Conservation (phyloP, 192 early-diverging fungal species). For the Coemansia sp. region DNA sequence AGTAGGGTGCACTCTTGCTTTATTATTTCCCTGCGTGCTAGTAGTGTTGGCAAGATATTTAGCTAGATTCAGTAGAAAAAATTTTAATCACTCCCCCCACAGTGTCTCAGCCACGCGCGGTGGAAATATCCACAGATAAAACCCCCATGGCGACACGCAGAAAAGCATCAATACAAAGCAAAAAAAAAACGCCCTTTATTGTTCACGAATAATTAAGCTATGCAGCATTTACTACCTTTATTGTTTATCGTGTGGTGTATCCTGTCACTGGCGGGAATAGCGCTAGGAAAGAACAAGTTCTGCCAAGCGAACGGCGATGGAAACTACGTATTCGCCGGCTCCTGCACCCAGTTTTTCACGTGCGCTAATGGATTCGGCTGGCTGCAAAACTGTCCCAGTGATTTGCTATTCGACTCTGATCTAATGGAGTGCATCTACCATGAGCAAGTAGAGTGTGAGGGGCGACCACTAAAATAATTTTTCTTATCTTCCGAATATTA, state of each 20-base stretch:
- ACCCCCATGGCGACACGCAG: too few relatives aligned
- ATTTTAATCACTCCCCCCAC: too few relatives aligned
- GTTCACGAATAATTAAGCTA: too few relatives aligned
- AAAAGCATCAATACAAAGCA: too few relatives aligned
- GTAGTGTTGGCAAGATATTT: too few relatives aligned
- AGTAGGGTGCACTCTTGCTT: too few relatives aligned
- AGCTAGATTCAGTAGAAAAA: too few relatives aligned
- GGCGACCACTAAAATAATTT: constrained; percentile 6
- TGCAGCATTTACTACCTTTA: not conserved
- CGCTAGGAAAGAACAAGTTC: constrained; percentile 22
- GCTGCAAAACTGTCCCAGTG: constrained; percentile 36
- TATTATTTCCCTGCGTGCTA: too few relatives aligned
- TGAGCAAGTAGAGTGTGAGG: constrained; percentile 35
- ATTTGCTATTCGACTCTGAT: constrained; percentile 33
- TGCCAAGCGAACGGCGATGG: constrained; percentile 36
- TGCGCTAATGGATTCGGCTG: constrained; percentile 48
- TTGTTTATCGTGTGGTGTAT: not conserved
- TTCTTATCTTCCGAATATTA: constrained; percentile 2
- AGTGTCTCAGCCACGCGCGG: too few relatives aligned
- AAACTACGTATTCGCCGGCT: constrained; percentile 28
- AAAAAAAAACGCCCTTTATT: too few relatives aligned
- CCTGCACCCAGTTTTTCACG: constrained; percentile 38
- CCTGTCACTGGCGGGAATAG: not conserved
- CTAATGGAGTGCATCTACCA: constrained; percentile 37
- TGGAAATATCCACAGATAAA: too few relatives aligned